Evolutionary conservation across 2,329 filamentous ascomycete genomes (phyloP).

Genomic region (Sordariomycetes sp.): DNA sequence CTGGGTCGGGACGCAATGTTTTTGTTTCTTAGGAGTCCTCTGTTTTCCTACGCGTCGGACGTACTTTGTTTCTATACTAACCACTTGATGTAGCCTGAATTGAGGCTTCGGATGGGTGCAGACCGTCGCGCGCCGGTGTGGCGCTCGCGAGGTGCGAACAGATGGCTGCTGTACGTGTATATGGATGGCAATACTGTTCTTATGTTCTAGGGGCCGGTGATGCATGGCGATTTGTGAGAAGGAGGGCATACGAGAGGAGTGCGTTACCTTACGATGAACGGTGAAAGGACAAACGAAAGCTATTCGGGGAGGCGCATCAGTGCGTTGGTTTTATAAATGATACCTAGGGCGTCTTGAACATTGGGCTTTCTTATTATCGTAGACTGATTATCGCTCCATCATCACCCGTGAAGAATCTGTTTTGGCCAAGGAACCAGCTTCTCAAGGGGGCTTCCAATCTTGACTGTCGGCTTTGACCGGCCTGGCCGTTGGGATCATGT

Average conservation of each 20-base stretch:
- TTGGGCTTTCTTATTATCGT: no score
- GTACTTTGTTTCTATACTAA: conserved; percentile 1
- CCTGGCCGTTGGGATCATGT: no score
- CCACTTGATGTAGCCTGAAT: neutral
- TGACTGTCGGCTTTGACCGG: no score
- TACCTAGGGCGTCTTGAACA: no score
- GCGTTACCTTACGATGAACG: neutral
- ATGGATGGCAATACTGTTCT: neutral
- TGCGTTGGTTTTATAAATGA: neutral
- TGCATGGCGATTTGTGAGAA: neutral
- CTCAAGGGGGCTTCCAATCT: no score
- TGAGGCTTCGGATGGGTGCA: conserved; percentile 1
- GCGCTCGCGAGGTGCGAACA: no score
- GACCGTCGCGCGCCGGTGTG: no score
- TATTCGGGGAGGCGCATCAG: neutral
- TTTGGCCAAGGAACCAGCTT: no score
- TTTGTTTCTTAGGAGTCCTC: neutral
- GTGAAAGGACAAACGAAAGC: neutral
- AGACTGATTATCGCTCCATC: no score
- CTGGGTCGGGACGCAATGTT: neutral
- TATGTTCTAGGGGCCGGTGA: neutral
- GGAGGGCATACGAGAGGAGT: neutral
- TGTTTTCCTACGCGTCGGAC: neutral
- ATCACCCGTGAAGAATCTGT: no score
- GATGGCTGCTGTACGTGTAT: no score